Conservation (phyloP, 257 asterid species). For the Nicotiana tomentosiformis region DNA sequence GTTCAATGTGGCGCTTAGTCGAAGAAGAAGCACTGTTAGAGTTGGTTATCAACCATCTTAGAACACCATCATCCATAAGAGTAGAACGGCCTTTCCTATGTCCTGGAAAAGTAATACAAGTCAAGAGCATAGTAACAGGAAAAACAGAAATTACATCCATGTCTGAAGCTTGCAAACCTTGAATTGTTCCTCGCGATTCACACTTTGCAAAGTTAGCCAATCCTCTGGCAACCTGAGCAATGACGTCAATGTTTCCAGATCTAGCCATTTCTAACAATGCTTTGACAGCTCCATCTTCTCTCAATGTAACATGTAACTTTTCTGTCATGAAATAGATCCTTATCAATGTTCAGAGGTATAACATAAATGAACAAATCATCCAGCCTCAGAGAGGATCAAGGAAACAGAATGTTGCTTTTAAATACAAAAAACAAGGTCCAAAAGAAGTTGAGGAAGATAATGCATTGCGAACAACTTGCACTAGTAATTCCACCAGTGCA, state of each 20-base stretch:
- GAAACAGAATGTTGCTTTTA: not conserved
- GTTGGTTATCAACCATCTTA: slow-evolving; percentile 69
- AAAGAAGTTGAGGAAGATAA: not conserved
- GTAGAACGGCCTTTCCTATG: slow-evolving; percentile 62
- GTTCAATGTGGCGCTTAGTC: slow-evolving; percentile 76
- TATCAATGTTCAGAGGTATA: not conserved
- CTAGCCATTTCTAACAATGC: slow-evolving; percentile 63
- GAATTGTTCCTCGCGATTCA: slow-evolving; percentile 75
- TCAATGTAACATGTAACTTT: slow-evolving; percentile 50
- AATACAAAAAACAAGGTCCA: not conserved
- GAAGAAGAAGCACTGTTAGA: slow-evolving; percentile 46
- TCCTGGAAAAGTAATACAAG: slow-evolving; percentile 34
- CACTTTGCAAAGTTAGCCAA: slow-evolving; percentile 87
- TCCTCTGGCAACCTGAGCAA: slow-evolving; percentile 87
- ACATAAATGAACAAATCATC: not conserved
- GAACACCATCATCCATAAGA: slow-evolving; percentile 70
- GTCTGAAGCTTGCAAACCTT: slow-evolving; percentile 37
- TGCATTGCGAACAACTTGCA: not conserved
- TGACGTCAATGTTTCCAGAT: slow-evolving; percentile 56
- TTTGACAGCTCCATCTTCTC: slow-evolving; percentile 77
- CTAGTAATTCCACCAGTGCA: not conserved
- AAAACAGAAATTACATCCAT: not conserved
- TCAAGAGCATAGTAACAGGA: slow-evolving; percentile 12
- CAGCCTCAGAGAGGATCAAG: not conserved
- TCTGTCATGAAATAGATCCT: slow-evolving; percentile 35